These are phyloP conservation scores for Clavaria fumosa DNA, from an alignment of 768 basidiomycete genomes.

Conservation along the genomic window DNA sequence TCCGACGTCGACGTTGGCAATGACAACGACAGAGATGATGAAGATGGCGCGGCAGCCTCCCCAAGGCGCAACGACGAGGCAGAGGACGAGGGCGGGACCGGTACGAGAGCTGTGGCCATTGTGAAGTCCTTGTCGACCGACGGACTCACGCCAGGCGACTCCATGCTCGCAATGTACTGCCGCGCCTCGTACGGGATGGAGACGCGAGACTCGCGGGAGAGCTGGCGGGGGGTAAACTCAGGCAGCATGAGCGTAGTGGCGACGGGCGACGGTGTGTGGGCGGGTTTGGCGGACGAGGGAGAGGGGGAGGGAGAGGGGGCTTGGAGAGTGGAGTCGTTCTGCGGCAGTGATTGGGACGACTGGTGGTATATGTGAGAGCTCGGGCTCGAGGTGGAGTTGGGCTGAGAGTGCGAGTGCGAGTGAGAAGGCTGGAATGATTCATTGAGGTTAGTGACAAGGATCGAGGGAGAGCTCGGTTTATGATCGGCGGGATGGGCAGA, in stretches of 20 bases:
- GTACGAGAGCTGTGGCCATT: not conserved
- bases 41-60: not conserved
- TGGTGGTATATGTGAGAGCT: too few relatives aligned
- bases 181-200: slow-evolving; percentile 66
- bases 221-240: slow-evolving; percentile 16
- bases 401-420: too few relatives aligned
- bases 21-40: not conserved
- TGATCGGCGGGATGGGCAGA: too few relatives aligned
- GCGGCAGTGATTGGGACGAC: too few relatives aligned
- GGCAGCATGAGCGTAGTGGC: not conserved
- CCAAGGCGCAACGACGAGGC: not conserved
- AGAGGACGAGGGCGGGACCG: not conserved
- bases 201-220: slow-evolving; percentile 43
- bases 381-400: too few relatives aligned
- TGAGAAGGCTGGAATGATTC: too few relatives aligned
- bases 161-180: slow-evolving; percentile 58
- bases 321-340: too few relatives aligned
- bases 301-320: too few relatives aligned
- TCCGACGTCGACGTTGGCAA: not conserved
- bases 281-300: too few relatives aligned
- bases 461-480: too few relatives aligned
- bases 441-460: too few relatives aligned
- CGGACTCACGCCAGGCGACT: slow-evolving; percentile 49
- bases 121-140: not conserved
- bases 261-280: too few relatives aligned